Base-by-base conservation (phyloP, 495 filamentous ascomycete genomes). In the Aspergillus egyptiacus region DNA sequence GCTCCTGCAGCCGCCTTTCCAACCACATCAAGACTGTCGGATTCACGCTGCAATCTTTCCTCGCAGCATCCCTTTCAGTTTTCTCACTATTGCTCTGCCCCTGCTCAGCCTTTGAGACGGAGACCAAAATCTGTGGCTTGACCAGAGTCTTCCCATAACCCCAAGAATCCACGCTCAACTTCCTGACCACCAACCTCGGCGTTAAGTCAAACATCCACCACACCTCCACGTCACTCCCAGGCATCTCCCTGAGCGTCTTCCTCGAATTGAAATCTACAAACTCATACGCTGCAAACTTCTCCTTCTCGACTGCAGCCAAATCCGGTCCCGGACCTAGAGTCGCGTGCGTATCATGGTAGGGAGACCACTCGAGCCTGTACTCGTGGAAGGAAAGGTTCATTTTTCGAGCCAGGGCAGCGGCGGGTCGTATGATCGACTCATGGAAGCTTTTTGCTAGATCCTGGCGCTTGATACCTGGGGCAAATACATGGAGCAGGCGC, bases 201-300 rank as follows among this genome's bases (percentile, higher is more conserved):
- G 30, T 34, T 8, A 42, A n/a, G 14, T 50, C 47, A 22, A 42
- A 50, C 30, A 50, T 33, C 37, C 47, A 50, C 14, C 30, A 20
- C 2, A 34, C 19, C 22, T 39, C 17, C 6, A 23, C 33, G 5
- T 25, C 38, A 7, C 9, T 20, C 9, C 20, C 7, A 3, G 33
- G 47, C 30, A 14, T n/a, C 6, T 35, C 37, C 23, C 32, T 42
- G 9, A 42, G 9, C 4, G 10, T 42, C 20, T 50, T 50, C 11
- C 38, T 20, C 8, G 19, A 34, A 8, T 27, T 7, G 0, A 42
- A n/a, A n/a, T 41, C 17, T 0, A 50, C 38, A 50, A 50, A 50
- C 7, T 42, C 47, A 27, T 33, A 42, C 14, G 27, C 20, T 2
- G 18, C n/a, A 14, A 48, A 39, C 23, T 13, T 5, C 20, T 33